Percentiles rank a stretch among this genome's conserved stretches.
These are phyloP conservation scores for Hortiboletus flavorubellus DNA, from an alignment of 768 basidiomycete genomes.

Conservation along the genomic window DNA sequence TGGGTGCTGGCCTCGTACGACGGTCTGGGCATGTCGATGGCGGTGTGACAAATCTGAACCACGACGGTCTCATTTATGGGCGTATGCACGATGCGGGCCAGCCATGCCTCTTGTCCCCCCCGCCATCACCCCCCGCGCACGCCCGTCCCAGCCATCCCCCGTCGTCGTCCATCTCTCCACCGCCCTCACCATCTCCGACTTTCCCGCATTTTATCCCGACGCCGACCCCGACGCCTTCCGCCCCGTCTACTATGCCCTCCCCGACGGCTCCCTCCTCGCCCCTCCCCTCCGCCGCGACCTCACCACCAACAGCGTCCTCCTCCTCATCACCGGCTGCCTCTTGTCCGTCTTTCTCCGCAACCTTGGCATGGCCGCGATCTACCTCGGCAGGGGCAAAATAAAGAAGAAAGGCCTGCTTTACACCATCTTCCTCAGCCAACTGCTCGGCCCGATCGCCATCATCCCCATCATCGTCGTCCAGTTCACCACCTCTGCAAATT, in stretches of 20 bases:
- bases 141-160: background rate
- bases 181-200: background rate
- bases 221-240: background rate
- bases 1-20: constrained; percentile 80
- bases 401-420: constrained; percentile 61
- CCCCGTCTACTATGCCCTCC: background rate
- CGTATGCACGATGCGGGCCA: too few relatives aligned
- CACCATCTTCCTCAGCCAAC: constrained; percentile 5
- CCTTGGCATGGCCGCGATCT: constrained; percentile 35
- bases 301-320: background rate
- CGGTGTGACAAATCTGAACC: background rate
- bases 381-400: constrained; percentile 51
- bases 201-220: background rate
- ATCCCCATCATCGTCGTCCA: constrained; percentile 45
- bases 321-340: background rate
- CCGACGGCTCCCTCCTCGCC: constrained; percentile 5
- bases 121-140: background rate
- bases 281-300: background rate
- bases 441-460: constrained; percentile 45
- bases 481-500: constrained; percentile 30
- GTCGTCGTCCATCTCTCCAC: constrained; percentile 1
- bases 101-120: background rate
- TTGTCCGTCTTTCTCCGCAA: constrained; percentile 5
- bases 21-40: constrained; percentile 27
- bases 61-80: background rate